Evolutionary conservation across 139 green algal species (phyloP), one percentile per base, ranked within the genome.

Genomic region (Chlorella sp.): DNA sequence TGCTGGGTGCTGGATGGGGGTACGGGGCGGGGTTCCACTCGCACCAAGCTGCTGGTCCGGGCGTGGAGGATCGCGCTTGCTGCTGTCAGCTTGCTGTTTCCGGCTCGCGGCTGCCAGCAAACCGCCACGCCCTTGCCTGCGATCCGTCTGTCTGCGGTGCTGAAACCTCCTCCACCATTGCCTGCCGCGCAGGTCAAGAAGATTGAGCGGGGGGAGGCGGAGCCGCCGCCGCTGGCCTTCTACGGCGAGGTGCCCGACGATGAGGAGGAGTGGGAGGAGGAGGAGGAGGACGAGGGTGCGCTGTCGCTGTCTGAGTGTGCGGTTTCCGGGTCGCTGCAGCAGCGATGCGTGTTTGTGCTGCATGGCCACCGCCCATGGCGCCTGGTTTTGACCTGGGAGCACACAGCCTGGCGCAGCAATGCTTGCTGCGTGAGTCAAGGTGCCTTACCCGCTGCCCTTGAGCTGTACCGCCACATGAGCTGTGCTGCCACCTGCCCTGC

Each of bases 181-280:
- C 46, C 38, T 38, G 48, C 68, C 19, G 28, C 6, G 65, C 84
- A 80, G 68, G 77, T 81, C n/a, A 60, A 83, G 78, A 65, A 76
- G 64, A 88, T 90, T 41, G 76, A 77, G 26, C 34, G 56, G 3
- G 90, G 90, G 0, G 44, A 79, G 84, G 73, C 73, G 17, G 81
- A 88, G 43, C 89, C 90, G 41, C 90, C 90, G 44, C 89, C 90
- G 44, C 86, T 93, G 28, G 82, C 82, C 0, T 73, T 90, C 19
- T 69, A 82, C 19, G 73, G 60, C 7, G 54, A 73, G 7, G 36
- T 44, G 26, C 75, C 85, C 3, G 82, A 90, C 0, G 82, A 67
- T 24, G 70, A 82, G 26, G 48, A 72, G 32, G 64, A 85, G 19
- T 34, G 62, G 76, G 56, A 73, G 28, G 75, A 65, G 30, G 65